A percentile compares a stretch with the other conserved stretches of the same genome.
These are phyloP conservation scores for Penicillium turbatum DNA, from an alignment of 495 filamentous ascomycete species.

Conservation along the genomic window DNA sequence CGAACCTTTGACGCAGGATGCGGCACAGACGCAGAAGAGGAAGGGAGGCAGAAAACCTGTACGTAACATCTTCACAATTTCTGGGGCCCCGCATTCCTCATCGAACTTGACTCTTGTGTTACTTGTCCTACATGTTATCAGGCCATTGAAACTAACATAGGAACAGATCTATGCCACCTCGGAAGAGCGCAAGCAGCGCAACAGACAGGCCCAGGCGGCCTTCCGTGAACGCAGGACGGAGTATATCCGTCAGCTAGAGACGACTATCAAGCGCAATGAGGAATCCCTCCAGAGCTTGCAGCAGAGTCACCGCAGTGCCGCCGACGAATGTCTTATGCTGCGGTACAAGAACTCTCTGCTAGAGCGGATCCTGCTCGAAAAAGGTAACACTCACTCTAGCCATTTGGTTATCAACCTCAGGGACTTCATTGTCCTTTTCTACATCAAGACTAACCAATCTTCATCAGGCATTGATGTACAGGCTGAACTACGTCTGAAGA, in stretches of 20 bases:
- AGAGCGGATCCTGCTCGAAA: constrained; percentile 91
- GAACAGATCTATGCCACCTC: constrained; percentile 93
- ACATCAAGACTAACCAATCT: constrained; percentile 8
- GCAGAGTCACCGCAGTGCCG: constrained; percentile 88
- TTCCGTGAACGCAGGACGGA: constrained; percentile 96
- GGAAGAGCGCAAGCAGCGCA: constrained; percentile 96
- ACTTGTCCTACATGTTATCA: constrained; percentile 19
- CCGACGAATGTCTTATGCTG: constrained; percentile 96
- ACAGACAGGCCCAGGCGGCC: constrained; percentile 93
- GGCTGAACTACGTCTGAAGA: constrained; percentile 86
- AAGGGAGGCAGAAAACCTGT: constrained; percentile 98
- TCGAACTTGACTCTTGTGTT: constrained; percentile 1
- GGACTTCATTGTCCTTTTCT: neutral
- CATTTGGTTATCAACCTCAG: neutral
- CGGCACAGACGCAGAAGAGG: constrained; percentile 70
- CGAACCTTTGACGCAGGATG: constrained; percentile 54
- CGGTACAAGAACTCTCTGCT: constrained; percentile 97
- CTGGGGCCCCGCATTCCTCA: constrained; percentile 35
- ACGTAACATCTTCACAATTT: constrained; percentile 40
- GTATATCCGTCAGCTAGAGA: constrained; percentile 98
- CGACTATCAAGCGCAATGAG: constrained; percentile 96
- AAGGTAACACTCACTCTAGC: constrained; percentile 53
- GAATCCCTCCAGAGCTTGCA: constrained; percentile 86
- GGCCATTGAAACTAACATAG: constrained; percentile 12
- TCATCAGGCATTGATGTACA: constrained; percentile 91